phyloP scores from a whole-genome alignment of 192 early-diverging fungal species.

The Gigaspora rosea region DNA sequence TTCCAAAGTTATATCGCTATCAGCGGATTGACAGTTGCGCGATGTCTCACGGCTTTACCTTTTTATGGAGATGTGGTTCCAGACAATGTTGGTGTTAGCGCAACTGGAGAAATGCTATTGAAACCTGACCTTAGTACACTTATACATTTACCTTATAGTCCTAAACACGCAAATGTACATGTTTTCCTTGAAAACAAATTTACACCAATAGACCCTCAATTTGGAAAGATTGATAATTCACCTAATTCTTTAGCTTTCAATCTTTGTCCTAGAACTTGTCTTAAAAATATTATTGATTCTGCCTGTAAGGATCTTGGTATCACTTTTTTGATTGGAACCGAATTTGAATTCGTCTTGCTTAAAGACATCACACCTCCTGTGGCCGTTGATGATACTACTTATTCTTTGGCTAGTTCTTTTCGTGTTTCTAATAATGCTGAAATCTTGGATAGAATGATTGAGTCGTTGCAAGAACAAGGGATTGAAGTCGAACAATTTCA shows the following conservation, averaged over 20 bases:
- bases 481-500: slow-evolving; percentile 24
- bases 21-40: not conserved
- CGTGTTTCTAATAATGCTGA: not conserved
- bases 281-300: slow-evolving; percentile 1
- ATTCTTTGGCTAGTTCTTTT: not conserved
- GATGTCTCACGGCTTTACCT: not conserved
- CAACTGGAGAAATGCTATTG: slow-evolving; percentile 16
- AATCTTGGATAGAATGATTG: slow-evolving; percentile 6
- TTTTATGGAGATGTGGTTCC: not conserved
- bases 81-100: not conserved
- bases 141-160: slow-evolving; percentile 4
- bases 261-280: not conserved
- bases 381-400: not conserved
- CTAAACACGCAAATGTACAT: slow-evolving; percentile 4
- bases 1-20: not conserved
- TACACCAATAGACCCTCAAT: not conserved
- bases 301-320: slow-evolving; percentile 16
- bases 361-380: not conserved
- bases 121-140: slow-evolving; percentile 30
- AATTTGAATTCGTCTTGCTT: slow-evolving; percentile 17
- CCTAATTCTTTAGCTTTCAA: not conserved
- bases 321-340: slow-evolving; percentile 4
- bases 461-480: not conserved
- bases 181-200: slow-evolving; percentile 15
- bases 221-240: not conserved